phyloP scores from a whole-genome alignment of 192 early-diverging fungal genomes.

The Chytriomyces confervae region DNA sequence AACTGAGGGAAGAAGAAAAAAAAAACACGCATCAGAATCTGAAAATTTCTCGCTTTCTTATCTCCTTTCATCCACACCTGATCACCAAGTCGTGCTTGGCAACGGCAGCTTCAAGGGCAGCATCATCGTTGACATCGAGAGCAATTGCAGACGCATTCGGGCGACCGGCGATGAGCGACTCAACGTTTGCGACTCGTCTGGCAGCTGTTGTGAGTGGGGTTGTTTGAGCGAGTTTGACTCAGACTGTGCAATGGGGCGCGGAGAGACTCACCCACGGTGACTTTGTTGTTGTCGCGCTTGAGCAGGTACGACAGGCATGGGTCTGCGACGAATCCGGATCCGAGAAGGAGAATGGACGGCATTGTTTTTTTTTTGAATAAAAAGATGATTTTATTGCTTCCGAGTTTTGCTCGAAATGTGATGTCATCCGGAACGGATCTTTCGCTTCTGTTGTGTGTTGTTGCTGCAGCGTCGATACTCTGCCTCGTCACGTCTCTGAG shows the following conservation, averaged over 20 bases:
- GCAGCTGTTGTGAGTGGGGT: constrained; percentile 59
- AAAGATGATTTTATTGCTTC: no score
- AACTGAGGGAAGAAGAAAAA: constrained; percentile 35
- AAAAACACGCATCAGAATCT: constrained; percentile 1
- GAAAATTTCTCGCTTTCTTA: neutral
- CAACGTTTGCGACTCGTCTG: constrained; percentile 75
- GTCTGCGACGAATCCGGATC: constrained; percentile 96
- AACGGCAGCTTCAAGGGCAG: constrained; percentile 53
- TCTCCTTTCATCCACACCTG: constrained; percentile 33
- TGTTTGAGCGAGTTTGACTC: neutral
- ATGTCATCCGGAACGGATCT: no score
- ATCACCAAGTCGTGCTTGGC: constrained; percentile 64
- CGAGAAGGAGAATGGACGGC: constrained; percentile 81
- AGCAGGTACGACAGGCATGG: constrained; percentile 93
- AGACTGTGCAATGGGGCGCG: neutral
- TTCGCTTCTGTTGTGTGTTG: no score
- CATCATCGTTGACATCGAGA: constrained; percentile 59
- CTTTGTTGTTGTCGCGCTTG: constrained; percentile 82
- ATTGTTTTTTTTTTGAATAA: no score
- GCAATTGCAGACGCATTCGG: constrained; percentile 48
- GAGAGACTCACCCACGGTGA: constrained; percentile 79
- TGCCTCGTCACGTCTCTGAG: no score
- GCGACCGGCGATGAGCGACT: constrained; percentile 64
- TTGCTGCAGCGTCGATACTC: no score
- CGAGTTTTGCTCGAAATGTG: no score